These are phyloP conservation scores for Xerocomus brunneocitrinus DNA, from an alignment of 768 basidiomycete species.

Conservation along the genomic window DNA sequence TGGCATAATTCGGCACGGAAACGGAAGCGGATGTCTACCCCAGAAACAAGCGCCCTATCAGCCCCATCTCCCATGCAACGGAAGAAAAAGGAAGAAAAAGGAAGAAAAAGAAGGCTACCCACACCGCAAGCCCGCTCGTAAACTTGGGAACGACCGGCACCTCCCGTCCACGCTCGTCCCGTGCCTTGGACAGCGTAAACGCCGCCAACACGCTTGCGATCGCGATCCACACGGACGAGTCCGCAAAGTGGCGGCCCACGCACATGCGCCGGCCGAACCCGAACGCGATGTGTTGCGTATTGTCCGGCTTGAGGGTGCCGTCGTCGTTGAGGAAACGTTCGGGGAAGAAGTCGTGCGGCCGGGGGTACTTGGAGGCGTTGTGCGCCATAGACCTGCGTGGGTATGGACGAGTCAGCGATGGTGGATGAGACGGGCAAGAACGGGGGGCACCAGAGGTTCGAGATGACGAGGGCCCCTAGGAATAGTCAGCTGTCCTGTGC, in stretches of 20 bases:
- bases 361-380: conserved; percentile 30
- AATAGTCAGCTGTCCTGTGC: background rate
- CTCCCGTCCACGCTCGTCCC: conserved; percentile 10
- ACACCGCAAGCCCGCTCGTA: conserved; percentile 13
- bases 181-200: conserved; percentile 7
- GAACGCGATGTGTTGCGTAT: conserved; percentile 12
- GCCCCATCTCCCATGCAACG: background rate
- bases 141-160: conserved; percentile 13
- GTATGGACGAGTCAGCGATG: background rate
- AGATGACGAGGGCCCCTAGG: conserved; percentile 7
- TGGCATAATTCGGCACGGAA: conserved; percentile 7
- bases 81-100: background rate
- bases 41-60: background rate
- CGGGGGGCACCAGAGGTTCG: conserved; percentile 7
- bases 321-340: conserved; percentile 36
- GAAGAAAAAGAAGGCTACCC: background rate
- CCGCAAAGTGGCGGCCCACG: conserved; percentile 20
- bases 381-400: conserved; percentile 14
- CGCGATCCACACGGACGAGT: conserved; percentile 15
- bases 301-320: conserved; percentile 12
- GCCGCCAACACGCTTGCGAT: conserved; percentile 12
- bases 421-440: background rate
- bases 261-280: conserved; percentile 28
- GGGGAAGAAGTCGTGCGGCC: conserved; percentile 34
- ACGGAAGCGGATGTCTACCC: conserved; percentile 9